Percentiles rank a stretch among this genome's conserved stretches.
These are phyloP conservation scores for Aspergillus carbonarius DNA, from an alignment of 2,329 filamentous ascomycete genomes.

Conservation along the genomic window DNA sequence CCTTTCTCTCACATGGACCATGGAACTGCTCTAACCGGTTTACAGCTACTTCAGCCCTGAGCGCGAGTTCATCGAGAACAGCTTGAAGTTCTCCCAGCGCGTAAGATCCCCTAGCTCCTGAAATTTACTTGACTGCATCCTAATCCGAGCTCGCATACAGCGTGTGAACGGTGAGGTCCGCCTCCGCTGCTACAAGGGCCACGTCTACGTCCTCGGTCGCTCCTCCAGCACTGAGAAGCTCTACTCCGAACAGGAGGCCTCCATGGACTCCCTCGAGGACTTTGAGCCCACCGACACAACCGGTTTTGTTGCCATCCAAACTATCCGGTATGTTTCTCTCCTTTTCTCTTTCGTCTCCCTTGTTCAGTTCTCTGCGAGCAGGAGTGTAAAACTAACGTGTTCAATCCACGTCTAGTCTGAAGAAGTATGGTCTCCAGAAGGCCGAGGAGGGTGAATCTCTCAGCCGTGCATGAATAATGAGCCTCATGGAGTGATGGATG, in stretches of 20 bases:
- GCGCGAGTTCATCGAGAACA: conserved; percentile 68
- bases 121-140: background rate
- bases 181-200: conserved; percentile 67
- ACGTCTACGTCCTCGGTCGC: conserved; percentile 49
- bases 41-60: conserved; percentile 64
- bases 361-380: background rate
- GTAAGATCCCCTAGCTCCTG: background rate
- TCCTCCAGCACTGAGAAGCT: conserved; percentile 69
- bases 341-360: background rate
- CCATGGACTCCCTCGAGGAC: conserved; percentile 69
- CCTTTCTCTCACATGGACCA: too few species aligned
- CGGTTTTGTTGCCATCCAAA: conserved; percentile 55
- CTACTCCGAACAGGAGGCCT: conserved; percentile 64
- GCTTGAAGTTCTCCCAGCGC: conserved; percentile 60
- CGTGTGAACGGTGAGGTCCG: conserved; percentile 63
- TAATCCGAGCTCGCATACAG: conserved; percentile 19
- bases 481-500: background rate
- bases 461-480: conserved; percentile 13
- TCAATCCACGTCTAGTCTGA: conserved; percentile 29
- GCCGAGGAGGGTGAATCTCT: conserved; percentile 17
- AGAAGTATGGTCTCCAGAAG: conserved; percentile 44
- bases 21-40: conserved; percentile 3
- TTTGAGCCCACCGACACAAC: conserved; percentile 67
- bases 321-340: conserved; percentile 26
- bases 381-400: conserved; percentile 9